Evolutionary conservation across 192 early-diverging fungal genomes (phyloP), one percentile per base, ranked within the genome.

Genomic region (Oehlia diaphana): DNA sequence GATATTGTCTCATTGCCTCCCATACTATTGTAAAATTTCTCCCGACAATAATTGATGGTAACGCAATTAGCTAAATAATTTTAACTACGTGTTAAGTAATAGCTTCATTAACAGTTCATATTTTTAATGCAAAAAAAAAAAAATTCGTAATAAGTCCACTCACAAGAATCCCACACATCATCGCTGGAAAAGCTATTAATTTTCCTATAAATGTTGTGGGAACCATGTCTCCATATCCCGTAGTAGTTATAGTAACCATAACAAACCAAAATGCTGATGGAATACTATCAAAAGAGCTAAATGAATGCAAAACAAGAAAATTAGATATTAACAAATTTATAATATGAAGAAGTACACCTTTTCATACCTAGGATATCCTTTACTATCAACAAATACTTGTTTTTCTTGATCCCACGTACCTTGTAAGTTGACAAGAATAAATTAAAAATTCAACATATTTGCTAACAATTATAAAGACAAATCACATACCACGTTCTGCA

Each of bases 11-110:
- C 91, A 92, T 91, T 8, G 89, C 88, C 76, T 95, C 93, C 93
- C 93, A 95, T 19, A 95, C 94, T 63, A 92, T 85, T 4, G 93
- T 94, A 79, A 94, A 95, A 80, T 95, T 93, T 44, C 93, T 82
- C 23, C 94, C 94, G 47, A 95, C 92, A 77, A 95, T 94, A 72
- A 95, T 95, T 7, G 94, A 95, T 13, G 94, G 94, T 77, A 95
- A 77, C 0, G 94, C 92, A 81, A 95, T 95, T 31, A 95, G 82
- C 87, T 87, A 74, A n/a, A 63, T 33, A 58, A 76, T 37, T 44
- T n/a, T n/a, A 26, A 61, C 14, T 23, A 78, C 26, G 6, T 44
- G 1, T 37, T 35, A n/a, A 39, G 3, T 12, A 50, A 35, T 53
- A 68, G 47, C 8, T 33, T 44, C 2, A 76, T 74, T n/a, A 21